Conservation (phyloP, 2,329 filamentous ascomycete genomes). For the Nemania abortiva region DNA sequence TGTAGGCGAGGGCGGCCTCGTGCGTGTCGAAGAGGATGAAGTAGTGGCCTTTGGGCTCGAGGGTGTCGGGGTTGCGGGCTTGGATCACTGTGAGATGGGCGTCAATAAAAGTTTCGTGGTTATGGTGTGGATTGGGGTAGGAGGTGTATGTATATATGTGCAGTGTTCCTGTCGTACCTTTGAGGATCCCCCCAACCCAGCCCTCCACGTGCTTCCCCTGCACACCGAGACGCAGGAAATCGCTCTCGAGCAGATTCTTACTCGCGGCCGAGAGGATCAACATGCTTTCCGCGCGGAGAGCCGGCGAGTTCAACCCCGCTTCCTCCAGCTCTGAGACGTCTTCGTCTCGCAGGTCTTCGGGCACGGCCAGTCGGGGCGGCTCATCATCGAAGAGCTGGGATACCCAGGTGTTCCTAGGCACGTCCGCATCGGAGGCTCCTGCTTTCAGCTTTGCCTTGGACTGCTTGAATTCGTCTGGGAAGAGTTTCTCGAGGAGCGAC, state of each 20-base stretch:
- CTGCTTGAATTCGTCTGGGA: slow-evolving; percentile 62
- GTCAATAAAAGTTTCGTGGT: background rate
- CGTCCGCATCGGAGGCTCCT: background rate
- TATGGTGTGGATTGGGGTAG: too few relatives aligned
- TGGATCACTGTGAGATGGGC: slow-evolving; percentile 65
- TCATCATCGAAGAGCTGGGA: slow-evolving; percentile 32
- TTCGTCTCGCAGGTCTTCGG: slow-evolving; percentile 24
- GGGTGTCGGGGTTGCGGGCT: slow-evolving; percentile 71
- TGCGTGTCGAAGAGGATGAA: slow-evolving; percentile 74
- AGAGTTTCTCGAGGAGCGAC: slow-evolving; percentile 63
- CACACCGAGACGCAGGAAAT: slow-evolving; percentile 77
- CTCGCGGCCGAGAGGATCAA: slow-evolving; percentile 71
- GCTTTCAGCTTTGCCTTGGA: slow-evolving; percentile 30
- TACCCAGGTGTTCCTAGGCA: slow-evolving; percentile 40
- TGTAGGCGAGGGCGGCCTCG: slow-evolving; percentile 72
- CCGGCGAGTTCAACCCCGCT: background rate
- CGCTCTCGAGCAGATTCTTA: slow-evolving; percentile 70
- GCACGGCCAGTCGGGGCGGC: slow-evolving; percentile 15
- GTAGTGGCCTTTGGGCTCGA: slow-evolving; percentile 74
- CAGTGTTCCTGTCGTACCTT: slow-evolving; percentile 55
- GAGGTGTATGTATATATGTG: background rate
- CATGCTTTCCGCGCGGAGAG: slow-evolving; percentile 50
- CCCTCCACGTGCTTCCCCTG: slow-evolving; percentile 73
- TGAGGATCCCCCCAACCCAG: slow-evolving; percentile 73
- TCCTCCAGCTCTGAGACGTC: background rate